Evolutionary conservation across 768 basidiomycete genomes (phyloP).

Genomic region (Hydnomerulius pinastri): DNA sequence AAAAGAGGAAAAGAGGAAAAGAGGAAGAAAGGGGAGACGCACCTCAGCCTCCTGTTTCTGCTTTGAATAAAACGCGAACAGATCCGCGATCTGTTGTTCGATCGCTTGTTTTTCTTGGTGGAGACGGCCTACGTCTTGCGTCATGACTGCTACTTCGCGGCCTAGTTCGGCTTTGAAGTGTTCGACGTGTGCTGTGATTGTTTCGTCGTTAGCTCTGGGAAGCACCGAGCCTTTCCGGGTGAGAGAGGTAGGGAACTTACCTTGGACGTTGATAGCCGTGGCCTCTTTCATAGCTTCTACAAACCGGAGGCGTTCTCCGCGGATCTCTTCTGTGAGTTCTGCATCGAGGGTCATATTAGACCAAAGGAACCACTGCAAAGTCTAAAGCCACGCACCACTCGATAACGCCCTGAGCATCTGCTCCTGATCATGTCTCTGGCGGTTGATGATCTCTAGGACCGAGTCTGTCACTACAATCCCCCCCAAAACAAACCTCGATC

Average conservation of each 20-base stretch:
- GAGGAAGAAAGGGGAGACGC: slow-evolving; percentile 1
- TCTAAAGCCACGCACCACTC: slow-evolving; percentile 59
- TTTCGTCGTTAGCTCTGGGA: too few relatives aligned
- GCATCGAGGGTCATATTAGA: slow-evolving; percentile 2
- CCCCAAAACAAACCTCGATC: slow-evolving; percentile 5
- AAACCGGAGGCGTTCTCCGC: slow-evolving; percentile 81
- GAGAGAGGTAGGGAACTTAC: slow-evolving; percentile 37
- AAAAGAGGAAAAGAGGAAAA: background rate
- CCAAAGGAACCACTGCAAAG: background rate
- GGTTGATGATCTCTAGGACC: slow-evolving; percentile 62
- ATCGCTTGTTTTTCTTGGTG: slow-evolving; percentile 65
- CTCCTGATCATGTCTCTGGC: slow-evolving; percentile 75
- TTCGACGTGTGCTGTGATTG: slow-evolving; percentile 74
- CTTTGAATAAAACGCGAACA: slow-evolving; percentile 72
- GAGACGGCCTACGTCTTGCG: slow-evolving; percentile 68
- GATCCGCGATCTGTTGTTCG: slow-evolving; percentile 71
- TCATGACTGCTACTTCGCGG: slow-evolving; percentile 72
- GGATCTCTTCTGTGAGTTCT: slow-evolving; percentile 85
- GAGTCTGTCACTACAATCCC: slow-evolving; percentile 54
- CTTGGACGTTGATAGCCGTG: slow-evolving; percentile 82
- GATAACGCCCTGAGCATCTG: slow-evolving; percentile 65
- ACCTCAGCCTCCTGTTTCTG: slow-evolving; percentile 50
- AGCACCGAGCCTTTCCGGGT: too few relatives aligned
- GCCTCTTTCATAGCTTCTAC: slow-evolving; percentile 97
- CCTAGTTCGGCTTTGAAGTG: slow-evolving; percentile 83